These are phyloP conservation scores for Fagopyrum tataricum DNA, from an alignment of 148 eudicot genomes.

Conservation along the genomic window DNA sequence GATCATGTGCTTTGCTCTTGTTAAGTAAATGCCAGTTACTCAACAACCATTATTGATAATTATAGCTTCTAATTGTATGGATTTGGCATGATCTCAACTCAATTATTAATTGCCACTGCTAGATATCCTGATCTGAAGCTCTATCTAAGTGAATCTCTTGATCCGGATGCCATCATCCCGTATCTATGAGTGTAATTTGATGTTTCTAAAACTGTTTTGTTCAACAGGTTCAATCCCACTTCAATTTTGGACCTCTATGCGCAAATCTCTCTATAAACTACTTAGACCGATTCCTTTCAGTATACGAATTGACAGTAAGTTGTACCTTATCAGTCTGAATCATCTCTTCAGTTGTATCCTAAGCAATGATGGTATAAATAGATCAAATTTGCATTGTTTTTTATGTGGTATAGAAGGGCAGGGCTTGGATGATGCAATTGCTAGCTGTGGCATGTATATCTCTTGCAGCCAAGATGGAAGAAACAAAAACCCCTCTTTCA, in stretches of 20 bases:
- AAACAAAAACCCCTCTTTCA: conserved; percentile 50
- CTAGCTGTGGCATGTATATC: conserved; percentile 74
- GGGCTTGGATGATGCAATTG: conserved; percentile 75
- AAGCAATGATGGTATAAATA: too few relatives aligned
- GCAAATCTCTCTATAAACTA: conserved; percentile 57
- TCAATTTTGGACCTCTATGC: conserved; percentile 69
- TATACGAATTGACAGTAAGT: conserved; percentile 58
- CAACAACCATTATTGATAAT: neutral
- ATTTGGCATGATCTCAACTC: neutral
- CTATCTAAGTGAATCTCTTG: neutral
- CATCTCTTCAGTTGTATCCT: neutral
- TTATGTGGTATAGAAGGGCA: conserved; percentile 34
- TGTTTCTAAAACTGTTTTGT: conserved; percentile 9
- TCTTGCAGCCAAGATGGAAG: conserved; percentile 70
- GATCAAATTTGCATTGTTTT: conserved; percentile 1
- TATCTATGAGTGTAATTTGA: neutral
- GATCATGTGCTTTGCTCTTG: neutral
- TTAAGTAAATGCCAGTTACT: neutral
- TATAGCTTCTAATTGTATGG: neutral
- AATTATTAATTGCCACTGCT: neutral
- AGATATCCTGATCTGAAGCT: neutral
- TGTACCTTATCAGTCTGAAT: neutral
- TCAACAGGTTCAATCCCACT: conserved; percentile 58
- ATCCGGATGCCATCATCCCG: neutral
- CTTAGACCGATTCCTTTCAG: conserved; percentile 70